Evolutionary conservation across 164 flowering plant species (phyloP), one percentile per base, ranked within the genome.

Genomic region (Annona cherimola): DNA sequence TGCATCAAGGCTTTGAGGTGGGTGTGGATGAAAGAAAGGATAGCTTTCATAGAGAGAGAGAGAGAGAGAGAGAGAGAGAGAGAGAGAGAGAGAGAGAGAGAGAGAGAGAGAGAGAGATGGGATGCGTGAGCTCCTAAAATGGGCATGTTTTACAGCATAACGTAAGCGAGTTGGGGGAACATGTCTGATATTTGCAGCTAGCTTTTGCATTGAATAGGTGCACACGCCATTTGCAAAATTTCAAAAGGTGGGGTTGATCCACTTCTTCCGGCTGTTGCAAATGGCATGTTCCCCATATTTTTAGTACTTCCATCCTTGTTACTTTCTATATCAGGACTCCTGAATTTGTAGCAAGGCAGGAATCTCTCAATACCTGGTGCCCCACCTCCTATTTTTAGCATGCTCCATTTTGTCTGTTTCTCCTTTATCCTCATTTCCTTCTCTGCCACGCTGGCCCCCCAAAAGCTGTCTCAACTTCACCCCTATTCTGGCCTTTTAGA

Each of bases 41-140:
- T 26, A 26, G 35, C 35, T 26, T 63, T 26, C 42, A 63, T 4
- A 16, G 50, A 43, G 11, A 4, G 35, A 42, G 50, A 42, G 54
- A 66, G 57, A 67, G 61, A 68, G 61, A 46, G 42, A 54, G 63
- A 72, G 41, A 64, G 69, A 72, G 65, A 66, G 68, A 73, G 39
- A 50, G 57, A 50, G 57, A 50, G 57, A 50, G 57, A 46, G 55
- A 46, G 55, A 46, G 55, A 46, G 55, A 46, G 55, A 14, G 2
- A 69, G 54, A 42, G 69, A 67, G 68, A 62, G 69, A 64, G 75
- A 64, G 55, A 71, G 68, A 68, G 74, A 45, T 68, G 72, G 65
- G 19, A 14, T 8, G 71, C 68, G 54, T 67, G 78, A 71, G 66
- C 55, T 66, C 45, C 43, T 6, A 62, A 62, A 63, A 63, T 2